Evolutionary conservation across 1,139 yeast genomes (phyloP), one percentile per base, ranked within the genome.

Genomic region (Yarrowia galli): DNA sequence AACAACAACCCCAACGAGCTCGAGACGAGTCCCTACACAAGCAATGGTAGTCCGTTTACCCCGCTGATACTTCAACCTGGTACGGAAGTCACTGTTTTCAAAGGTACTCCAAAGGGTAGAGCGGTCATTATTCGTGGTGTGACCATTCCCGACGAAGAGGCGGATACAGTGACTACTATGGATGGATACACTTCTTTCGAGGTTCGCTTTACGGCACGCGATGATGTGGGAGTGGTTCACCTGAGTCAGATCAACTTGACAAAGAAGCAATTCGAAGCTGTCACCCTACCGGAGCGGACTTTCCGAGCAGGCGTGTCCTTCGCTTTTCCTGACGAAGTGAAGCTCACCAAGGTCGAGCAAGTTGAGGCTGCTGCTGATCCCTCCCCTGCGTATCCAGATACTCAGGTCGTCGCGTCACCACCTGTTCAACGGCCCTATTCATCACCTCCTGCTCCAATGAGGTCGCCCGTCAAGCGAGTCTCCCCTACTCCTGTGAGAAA

Each of bases 131-230:
- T 56, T 8, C 20, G 35, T 22, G 60, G 60, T 10, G 38, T 48
- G 3, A 12, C 36, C 10, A 8, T 18, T 10, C 22, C 53, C 8
- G 53, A 18, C 4, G 53, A 28, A 46, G 51, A 7, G 18, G 35
- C 35, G 4, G 35, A 48, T n/a, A 28, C 53, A 8, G 64, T 58
- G 7, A 22, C 32, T 4, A 43, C 64, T 6, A 58, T 58, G 64
- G 64, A 58, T 15, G 64, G 64, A 9, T 58, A 18, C 35, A 15
- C 28, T 5, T 58, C 64, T 8, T 58, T 43, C 20, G 51, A 58
- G 32, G 64, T 58, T 12, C 15, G 32, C 4, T 43, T 58, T 12
- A 10, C 9, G 20, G 15, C 12, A 1, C 20, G 40, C 4, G 32
- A 25, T 10, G 51, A 42, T 9, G 20, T 13, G 20, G 42, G 7